Conservation (phyloP, 192 early-diverging fungal genomes). For the Coemansia sp. region DNA sequence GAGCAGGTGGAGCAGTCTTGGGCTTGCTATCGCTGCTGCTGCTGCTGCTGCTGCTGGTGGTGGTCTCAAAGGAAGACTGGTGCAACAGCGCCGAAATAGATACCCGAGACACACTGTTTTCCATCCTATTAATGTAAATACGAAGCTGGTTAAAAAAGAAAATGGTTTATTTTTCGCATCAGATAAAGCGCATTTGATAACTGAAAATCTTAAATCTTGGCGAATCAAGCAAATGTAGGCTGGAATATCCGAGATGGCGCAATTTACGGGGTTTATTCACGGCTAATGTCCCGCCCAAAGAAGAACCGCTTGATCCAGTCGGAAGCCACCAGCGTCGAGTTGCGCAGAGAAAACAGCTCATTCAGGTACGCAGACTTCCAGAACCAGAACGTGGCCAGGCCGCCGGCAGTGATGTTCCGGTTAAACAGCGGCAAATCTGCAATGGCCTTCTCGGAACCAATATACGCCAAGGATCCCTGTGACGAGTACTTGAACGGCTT, state of each 20-base stretch:
- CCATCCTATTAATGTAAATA: neutral
- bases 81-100: constrained; percentile 31
- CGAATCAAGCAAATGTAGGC: neutral
- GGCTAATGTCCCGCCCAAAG: constrained; percentile 88
- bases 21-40: neutral
- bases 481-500: constrained; percentile 80
- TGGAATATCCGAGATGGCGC: constrained; percentile 1
- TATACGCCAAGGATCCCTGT: constrained; percentile 85
- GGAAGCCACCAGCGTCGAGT: constrained; percentile 73
- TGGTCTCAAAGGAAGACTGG: neutral
- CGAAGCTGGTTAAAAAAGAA: neutral
- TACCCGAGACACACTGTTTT: constrained; percentile 8
- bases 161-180: neutral
- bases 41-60: too few species aligned
- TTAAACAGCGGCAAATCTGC: constrained; percentile 83
- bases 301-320: constrained; percentile 90
- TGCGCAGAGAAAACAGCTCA: constrained; percentile 83
- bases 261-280: constrained; percentile 62
- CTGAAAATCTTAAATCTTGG: neutral
- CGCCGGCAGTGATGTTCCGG: constrained; percentile 63
- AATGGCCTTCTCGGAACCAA: constrained; percentile 92
- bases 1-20: neutral
- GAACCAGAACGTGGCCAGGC: constrained; percentile 72
- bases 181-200: constrained; percentile 9
- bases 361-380: constrained; percentile 73